A percentile compares a stretch with the other conserved stretches of the same genome.
phyloP scores from a whole-genome alignment of 1,139 yeast species.

The Scheffersomyces quercinus region DNA sequence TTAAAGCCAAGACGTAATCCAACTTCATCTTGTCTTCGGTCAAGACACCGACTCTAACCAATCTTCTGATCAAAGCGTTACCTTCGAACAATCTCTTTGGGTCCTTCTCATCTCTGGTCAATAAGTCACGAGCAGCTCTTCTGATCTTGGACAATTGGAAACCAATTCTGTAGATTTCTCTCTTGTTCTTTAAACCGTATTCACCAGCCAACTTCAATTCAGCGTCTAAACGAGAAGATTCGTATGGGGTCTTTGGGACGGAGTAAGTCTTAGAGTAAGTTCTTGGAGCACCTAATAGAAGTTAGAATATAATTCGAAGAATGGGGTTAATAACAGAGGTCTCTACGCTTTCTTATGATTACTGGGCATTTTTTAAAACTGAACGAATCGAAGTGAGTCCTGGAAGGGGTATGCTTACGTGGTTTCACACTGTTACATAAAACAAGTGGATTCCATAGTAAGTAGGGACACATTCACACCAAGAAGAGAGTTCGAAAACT shows the following conservation, averaged over 20 bases:
- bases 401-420: no score
- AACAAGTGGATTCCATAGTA: no score
- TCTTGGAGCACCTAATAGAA: conserved; percentile 83
- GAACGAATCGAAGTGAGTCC: neutral
- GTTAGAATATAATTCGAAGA: conserved; percentile 27
- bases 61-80: conserved; percentile 98
- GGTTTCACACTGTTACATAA: no score
- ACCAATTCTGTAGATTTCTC: conserved; percentile 98
- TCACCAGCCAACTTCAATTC: conserved; percentile 99
- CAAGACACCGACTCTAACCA: conserved; percentile 98
- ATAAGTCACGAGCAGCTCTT: conserved; percentile 99
- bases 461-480: no score
- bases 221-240: conserved; percentile 98
- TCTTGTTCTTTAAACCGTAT: conserved; percentile 99
- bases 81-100: conserved; percentile 99
- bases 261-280: conserved; percentile 99
- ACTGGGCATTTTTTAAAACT: neutral
- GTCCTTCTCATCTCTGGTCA: conserved; percentile 99
- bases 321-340: neutral
- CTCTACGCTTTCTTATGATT: no score
- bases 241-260: conserved; percentile 99
- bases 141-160: conserved; percentile 99
- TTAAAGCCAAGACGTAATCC: conserved; percentile 98
- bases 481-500: no score
- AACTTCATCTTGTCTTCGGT: conserved; percentile 99